Evolutionary conservation across 768 basidiomycete species (phyloP).

Genomic region (Tulasnella sp.): DNA sequence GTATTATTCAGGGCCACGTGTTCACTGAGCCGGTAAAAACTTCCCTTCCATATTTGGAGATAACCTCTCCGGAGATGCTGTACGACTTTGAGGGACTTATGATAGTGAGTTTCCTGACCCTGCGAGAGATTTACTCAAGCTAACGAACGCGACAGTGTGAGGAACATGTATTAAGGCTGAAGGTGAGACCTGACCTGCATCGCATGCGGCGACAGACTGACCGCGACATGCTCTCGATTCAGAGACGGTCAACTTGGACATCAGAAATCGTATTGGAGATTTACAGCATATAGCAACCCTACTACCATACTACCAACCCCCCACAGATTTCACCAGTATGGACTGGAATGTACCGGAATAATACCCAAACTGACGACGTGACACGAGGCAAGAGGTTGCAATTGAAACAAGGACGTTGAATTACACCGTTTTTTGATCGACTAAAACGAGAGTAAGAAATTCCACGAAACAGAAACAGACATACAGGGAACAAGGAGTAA

Average conservation of each 20-base stretch:
- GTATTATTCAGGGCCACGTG: constrained; percentile 5
- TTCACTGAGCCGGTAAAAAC: constrained; percentile 12
- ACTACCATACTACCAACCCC: no score
- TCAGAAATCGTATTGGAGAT: not conserved
- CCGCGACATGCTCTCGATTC: not conserved
- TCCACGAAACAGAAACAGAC: not conserved
- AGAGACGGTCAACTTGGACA: not conserved
- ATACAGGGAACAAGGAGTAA: not conserved
- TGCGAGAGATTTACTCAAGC: not conserved
- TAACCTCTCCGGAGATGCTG: not conserved
- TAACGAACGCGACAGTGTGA: not conserved
- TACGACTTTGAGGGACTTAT: constrained; percentile 13
- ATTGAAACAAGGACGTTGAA: not conserved
- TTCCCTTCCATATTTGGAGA: constrained; percentile 14
- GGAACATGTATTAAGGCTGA: constrained; percentile 9
- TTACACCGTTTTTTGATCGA: not conserved
- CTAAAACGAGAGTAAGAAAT: not conserved
- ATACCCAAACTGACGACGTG: not conserved
- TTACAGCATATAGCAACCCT: not conserved
- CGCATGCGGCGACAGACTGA: not conserved
- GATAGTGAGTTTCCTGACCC: not conserved
- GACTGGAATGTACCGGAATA: not conserved
- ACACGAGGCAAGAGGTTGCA: no score
- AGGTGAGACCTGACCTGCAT: not conserved
- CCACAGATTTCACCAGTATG: not conserved